Conservation (phyloP, 2,329 filamentous ascomycete species). For the Biscogniauxia mediterranea region DNA sequence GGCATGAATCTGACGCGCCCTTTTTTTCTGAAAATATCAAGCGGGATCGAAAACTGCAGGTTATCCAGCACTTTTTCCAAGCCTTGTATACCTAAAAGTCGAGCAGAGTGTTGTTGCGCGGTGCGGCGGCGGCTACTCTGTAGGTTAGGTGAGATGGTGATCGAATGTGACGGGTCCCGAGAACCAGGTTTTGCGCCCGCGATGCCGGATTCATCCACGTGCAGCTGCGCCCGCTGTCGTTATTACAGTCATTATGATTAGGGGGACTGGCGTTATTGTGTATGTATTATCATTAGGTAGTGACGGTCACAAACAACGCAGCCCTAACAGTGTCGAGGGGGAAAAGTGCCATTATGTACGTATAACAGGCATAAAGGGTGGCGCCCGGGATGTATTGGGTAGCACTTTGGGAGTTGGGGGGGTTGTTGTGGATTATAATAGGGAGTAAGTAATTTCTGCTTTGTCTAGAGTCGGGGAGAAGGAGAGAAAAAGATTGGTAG, state of each 20-base stretch:
- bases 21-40: neutral
- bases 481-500: no score
- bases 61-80: neutral
- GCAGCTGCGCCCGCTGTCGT: slow-evolving; percentile 23
- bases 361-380: neutral
- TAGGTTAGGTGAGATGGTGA: slow-evolving; percentile 16
- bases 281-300: neutral
- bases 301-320: slow-evolving; percentile 4
- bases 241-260: slow-evolving; percentile 18
- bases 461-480: no score
- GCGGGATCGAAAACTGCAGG: neutral
- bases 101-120: neutral
- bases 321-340: neutral
- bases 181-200: slow-evolving; percentile 19
- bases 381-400: neutral
- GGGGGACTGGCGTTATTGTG: slow-evolving; percentile 12
- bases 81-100: slow-evolving; percentile 1
- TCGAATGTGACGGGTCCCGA: slow-evolving; percentile 19
- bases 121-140: neutral
- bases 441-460: no score
- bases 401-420: neutral
- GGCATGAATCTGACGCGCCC: neutral
- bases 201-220: slow-evolving; percentile 25
- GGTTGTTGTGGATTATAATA: no score
- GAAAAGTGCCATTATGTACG: neutral